Evolutionary conservation across 2,329 filamentous ascomycete genomes (phyloP).

Genomic region (Aureobasidium mangrovei): DNA sequence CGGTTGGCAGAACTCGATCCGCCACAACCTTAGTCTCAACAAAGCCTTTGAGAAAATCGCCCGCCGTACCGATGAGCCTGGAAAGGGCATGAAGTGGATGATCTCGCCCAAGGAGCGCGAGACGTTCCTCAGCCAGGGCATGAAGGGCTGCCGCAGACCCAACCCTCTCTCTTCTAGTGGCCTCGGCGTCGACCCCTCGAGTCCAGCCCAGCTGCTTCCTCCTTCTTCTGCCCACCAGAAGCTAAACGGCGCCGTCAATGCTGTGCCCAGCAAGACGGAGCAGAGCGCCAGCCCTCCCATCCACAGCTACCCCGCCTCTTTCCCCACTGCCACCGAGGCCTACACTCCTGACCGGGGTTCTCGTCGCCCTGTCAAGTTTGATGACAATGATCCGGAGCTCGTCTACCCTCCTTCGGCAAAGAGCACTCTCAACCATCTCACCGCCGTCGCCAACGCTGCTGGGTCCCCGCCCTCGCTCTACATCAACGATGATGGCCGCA

Average conservation of each 20-base stretch:
- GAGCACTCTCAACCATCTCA: conserved; percentile 24
- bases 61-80: conserved; percentile 85
- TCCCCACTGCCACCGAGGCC: conserved; percentile 42
- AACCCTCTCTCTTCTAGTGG: conserved; percentile 25
- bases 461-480: conserved; percentile 31
- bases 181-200: conserved; percentile 20
- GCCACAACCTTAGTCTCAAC: conserved; percentile 91
- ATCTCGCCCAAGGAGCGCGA: conserved; percentile 76
- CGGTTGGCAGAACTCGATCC: conserved; percentile 98
- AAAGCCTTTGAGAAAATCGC: conserved; percentile 92
- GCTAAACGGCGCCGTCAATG: conserved; percentile 9
- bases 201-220: conserved; percentile 42
- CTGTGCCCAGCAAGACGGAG: conserved; percentile 17
- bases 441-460: conserved; percentile 28
- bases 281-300: conserved; percentile 35
- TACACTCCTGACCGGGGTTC: conserved; percentile 48
- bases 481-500: conserved; percentile 28
- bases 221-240: conserved; percentile 35
- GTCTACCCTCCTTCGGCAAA: conserved; percentile 19
- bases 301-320: conserved; percentile 28
- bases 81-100: conserved; percentile 99
- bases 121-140: conserved; percentile 69
- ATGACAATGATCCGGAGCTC: conserved; percentile 17
- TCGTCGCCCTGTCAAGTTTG: conserved; percentile 28
- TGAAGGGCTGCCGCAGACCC: conserved; percentile 34